A percentile compares a stretch with the other conserved stretches of the same genome.
Conservation (phyloP, 2,329 filamentous ascomycete species). For the Curvularia sp. region DNA sequence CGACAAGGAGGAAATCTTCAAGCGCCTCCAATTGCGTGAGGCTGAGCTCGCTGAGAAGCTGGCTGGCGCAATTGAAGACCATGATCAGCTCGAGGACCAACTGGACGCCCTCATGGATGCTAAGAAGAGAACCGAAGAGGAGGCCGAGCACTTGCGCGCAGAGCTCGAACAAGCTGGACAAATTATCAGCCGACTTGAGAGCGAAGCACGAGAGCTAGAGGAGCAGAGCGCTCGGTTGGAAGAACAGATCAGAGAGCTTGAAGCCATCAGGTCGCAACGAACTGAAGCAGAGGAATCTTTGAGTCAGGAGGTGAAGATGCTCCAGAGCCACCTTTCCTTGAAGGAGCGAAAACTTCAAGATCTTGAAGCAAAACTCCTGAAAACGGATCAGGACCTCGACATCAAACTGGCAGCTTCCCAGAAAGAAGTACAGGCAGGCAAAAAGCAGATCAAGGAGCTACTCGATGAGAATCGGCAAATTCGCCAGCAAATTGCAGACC, state of each 20-base stretch:
- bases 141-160: conserved; percentile 76
- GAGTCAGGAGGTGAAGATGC: conserved; percentile 84
- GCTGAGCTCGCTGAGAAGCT: conserved; percentile 92
- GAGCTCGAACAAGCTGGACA: conserved; percentile 91
- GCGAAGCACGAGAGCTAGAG: conserved; percentile 80
- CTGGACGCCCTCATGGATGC: conserved; percentile 86
- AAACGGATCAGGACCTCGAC: conserved; percentile 87
- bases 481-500: conserved; percentile 81
- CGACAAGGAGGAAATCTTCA: conserved; percentile 99
- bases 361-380: conserved; percentile 81
- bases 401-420: conserved; percentile 78
- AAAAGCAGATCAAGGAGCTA: conserved; percentile 77
- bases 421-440: conserved; percentile 79
- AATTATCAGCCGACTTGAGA: conserved; percentile 84
- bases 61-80: conserved; percentile 87
- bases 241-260: conserved; percentile 71
- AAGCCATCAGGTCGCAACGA: conserved; percentile 73
- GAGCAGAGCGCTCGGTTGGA: conserved; percentile 74
- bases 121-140: conserved; percentile 86
- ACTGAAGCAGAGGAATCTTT: conserved; percentile 78
- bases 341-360: conserved; percentile 92
- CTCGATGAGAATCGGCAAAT: conserved; percentile 81
- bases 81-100: conserved; percentile 92
- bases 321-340: conserved; percentile 85
- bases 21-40: conserved; percentile 90